These are phyloP conservation scores for Russula vinacea DNA, from an alignment of 768 basidiomycete genomes.

Conservation along the genomic window DNA sequence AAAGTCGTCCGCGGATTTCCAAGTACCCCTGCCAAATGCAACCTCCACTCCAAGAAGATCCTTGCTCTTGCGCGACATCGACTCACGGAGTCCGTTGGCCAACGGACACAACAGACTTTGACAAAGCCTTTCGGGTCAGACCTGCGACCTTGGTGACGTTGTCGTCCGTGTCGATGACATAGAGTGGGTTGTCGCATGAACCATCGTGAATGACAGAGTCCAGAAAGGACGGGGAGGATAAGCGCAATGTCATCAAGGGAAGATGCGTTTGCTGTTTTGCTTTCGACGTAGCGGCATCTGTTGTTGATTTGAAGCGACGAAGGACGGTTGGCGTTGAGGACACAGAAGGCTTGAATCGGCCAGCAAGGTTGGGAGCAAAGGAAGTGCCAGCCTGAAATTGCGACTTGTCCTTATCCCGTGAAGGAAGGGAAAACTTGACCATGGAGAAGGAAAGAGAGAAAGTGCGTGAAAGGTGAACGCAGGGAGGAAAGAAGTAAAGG, in stretches of 20 bases:
- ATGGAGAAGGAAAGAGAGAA: background rate
- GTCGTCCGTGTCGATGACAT: conserved; percentile 59
- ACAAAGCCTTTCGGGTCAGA: conserved; percentile 50
- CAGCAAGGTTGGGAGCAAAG: conserved; percentile 21
- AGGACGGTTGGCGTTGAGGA: conserved; percentile 3
- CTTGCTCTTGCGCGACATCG: conserved; percentile 47
- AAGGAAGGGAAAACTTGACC: conserved; percentile 21
- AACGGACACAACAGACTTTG: conserved; percentile 59
- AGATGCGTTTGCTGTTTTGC: background rate
- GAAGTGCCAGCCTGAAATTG: conserved; percentile 24
- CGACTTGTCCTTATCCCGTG: conserved; percentile 25
- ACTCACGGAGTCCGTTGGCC: conserved; percentile 51
- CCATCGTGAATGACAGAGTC: conserved; percentile 59
- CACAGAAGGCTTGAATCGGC: conserved; percentile 6
- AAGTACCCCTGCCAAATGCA: conserved; percentile 54
- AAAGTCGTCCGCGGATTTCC: conserved; percentile 57
- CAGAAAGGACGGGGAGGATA: conserved; percentile 66
- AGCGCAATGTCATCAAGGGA: conserved; percentile 53
- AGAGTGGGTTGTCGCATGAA: conserved; percentile 50
- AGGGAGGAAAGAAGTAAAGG: background rate
- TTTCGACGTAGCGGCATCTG: background rate
- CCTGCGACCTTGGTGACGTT: conserved; percentile 59
- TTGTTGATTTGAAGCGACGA: conserved; percentile 23
- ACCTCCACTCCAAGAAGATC: conserved; percentile 52
- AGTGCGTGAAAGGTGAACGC: too few species aligned